Base-by-base conservation (phyloP, 345 rosid species). In the Theobroma cacao region DNA sequence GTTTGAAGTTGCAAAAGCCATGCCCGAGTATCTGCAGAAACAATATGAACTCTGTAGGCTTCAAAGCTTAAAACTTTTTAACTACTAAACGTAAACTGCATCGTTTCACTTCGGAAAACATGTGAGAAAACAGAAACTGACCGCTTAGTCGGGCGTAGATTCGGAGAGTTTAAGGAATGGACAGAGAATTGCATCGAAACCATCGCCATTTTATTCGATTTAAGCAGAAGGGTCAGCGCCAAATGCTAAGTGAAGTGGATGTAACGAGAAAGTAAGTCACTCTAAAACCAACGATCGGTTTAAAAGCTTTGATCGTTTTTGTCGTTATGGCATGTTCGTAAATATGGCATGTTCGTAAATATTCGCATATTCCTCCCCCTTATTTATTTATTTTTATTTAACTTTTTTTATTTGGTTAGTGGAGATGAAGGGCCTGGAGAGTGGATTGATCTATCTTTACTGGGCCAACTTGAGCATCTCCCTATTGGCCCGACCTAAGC, bases 121-220 rank as follows among this genome's bases (percentile, higher is more conserved):
- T 7, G 53, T 30, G n/a, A 26, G 41, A 72, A 70, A 43, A 4
- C 4, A 33, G 76, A 52, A 41, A 75, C 82, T 38, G 70, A 93
- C 98, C 94, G 86, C 82, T 43, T 79, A 84, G 83, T 63, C 84
- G 88, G 92, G 77, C 90, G 86, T 4, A 75, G 79, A 60, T 60
- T 82, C 0, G 84, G 86, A 69, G 79, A 55, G 78, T 60, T 72
- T 60, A 86, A 80, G 58, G 86, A 36, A 79, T 90, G 86, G 55
- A 84, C 73, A 3, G 91, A 87, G 70, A 78, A 82, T 10, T 89
- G 74, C 74, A 85, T n/a, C 15, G 91, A 90, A 84, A 85, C 85
- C 33, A 80, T 87, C 83, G 94, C 94, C 97, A 91, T 91, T 59
- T 77, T 47, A 36, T 56, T 75, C 78, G 78, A 63, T 40, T 26